These are phyloP conservation scores for Alternaria atra DNA, from an alignment of 2,329 filamentous ascomycete genomes.

Conservation along the genomic window DNA sequence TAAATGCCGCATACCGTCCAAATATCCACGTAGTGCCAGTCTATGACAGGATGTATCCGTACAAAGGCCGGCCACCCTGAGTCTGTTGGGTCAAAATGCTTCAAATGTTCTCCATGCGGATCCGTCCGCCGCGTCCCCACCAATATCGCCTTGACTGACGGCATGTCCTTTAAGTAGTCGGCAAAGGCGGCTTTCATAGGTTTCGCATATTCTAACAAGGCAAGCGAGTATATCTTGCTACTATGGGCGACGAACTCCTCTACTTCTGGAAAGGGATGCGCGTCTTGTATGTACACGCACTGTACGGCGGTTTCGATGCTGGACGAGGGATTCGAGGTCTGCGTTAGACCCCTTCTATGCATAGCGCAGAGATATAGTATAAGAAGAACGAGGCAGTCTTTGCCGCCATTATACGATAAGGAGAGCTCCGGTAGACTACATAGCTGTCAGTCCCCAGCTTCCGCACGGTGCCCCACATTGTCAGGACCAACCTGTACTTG, in stretches of 20 bases:
- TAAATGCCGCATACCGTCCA: constrained; percentile 75
- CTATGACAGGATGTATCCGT: constrained; percentile 92
- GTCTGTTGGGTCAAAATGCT: constrained; percentile 87
- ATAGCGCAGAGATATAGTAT: constrained; percentile 80
- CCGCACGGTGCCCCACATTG: constrained; percentile 7
- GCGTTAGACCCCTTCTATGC: constrained; percentile 48
- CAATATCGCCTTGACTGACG: constrained; percentile 77
- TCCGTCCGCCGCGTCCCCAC: constrained; percentile 91
- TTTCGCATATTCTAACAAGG: constrained; percentile 76
- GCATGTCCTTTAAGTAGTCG: constrained; percentile 73
- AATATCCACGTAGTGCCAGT: constrained; percentile 96
- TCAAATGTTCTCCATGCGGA: constrained; percentile 82
- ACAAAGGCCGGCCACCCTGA: constrained; percentile 90
- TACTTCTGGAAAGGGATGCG: constrained; percentile 84
- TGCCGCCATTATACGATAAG: constrained; percentile 96
- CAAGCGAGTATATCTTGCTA: constrained; percentile 74
- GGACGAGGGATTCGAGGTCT: constrained; percentile 29
- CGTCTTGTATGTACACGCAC: constrained; percentile 87
- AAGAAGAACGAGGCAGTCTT: constrained; percentile 93
- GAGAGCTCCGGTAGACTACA: constrained; percentile 78
- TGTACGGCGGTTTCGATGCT: constrained; percentile 63
- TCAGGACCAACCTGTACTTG: constrained; percentile 71
- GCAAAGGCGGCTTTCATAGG: constrained; percentile 85
- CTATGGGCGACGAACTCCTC: constrained; percentile 81
- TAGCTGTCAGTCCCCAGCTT: constrained; percentile 27